Percentiles rank a stretch among this genome's conserved stretches.
These are phyloP conservation scores for Tuber calosporum DNA, from an alignment of 495 filamentous ascomycete genomes.

Conservation along the genomic window DNA sequence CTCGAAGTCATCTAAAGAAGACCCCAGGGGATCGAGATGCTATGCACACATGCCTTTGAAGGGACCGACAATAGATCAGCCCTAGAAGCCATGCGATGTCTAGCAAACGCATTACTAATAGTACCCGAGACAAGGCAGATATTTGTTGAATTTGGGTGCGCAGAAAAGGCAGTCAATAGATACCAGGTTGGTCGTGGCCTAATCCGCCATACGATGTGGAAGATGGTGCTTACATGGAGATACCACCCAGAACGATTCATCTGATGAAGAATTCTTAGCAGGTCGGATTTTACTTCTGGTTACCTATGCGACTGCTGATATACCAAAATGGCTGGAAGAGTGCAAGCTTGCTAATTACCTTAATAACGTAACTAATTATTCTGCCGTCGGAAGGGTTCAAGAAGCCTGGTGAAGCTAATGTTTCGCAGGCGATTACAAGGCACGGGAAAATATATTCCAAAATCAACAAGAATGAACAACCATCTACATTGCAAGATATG, in stretches of 20 bases:
- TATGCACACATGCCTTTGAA: conserved; percentile 65
- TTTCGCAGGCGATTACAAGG: conserved; percentile 55
- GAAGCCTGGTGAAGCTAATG: conserved; percentile 21
- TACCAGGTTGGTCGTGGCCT: conserved; percentile 51
- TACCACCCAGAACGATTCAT: conserved; percentile 54
- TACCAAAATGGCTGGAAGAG: conserved; percentile 61
- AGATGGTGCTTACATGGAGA: conserved; percentile 15
- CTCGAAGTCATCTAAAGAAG: background rate
- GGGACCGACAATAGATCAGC: conserved; percentile 52
- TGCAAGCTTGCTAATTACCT: conserved; percentile 65
- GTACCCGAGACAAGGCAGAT: conserved; percentile 63
- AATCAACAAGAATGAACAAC: conserved; percentile 36
- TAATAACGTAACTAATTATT: conserved; percentile 47
- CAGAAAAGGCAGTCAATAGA: conserved; percentile 59
- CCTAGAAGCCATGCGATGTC: conserved; percentile 69
- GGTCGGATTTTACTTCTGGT: conserved; percentile 77
- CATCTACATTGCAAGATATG: conserved; percentile 63
- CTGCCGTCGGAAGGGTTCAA: background rate
- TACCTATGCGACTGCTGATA: conserved; percentile 72
- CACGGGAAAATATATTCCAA: conserved; percentile 59
- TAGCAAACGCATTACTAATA: conserved; percentile 81
- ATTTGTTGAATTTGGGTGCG: conserved; percentile 73
- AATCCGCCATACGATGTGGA: background rate
- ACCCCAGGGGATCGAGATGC: conserved; percentile 63
- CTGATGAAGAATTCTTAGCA: conserved; percentile 81